Evolutionary conservation across 2,329 filamentous ascomycete species (phyloP).

Genomic region (Curvularia spicifera): DNA sequence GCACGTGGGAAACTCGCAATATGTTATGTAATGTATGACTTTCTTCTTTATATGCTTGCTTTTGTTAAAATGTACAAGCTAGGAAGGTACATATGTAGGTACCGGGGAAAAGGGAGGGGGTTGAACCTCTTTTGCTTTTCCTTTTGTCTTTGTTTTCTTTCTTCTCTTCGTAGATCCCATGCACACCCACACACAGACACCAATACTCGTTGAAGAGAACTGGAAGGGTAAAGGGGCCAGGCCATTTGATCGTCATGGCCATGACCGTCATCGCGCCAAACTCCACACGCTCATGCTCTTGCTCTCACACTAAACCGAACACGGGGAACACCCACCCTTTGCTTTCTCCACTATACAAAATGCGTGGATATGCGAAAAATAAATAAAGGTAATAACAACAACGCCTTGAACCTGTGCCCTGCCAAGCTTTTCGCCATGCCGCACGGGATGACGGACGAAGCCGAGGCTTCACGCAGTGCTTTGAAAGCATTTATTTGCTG

Average conservation of each 20-base stretch:
- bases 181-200: not conserved
- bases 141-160: not conserved
- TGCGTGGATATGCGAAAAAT: not conserved
- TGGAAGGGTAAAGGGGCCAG: not conserved
- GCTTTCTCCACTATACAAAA: not conserved
- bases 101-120: not conserved
- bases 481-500: conserved; percentile 13
- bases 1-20: not conserved
- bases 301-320: not conserved
- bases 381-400: not conserved
- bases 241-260: not conserved
- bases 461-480: not conserved
- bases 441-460: not conserved
- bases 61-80: not conserved
- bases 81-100: not conserved
- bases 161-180: not conserved
- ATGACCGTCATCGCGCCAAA: not conserved
- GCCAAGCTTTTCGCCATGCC: not conserved
- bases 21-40: not conserved
- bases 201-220: not conserved
- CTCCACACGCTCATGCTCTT: not conserved
- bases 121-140: not conserved
- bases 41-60: not conserved
- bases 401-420: not conserved
- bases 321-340: not conserved